These are phyloP conservation scores for Tylopilus vinaceipallidus DNA, from an alignment of 768 basidiomycete species.

Conservation along the genomic window DNA sequence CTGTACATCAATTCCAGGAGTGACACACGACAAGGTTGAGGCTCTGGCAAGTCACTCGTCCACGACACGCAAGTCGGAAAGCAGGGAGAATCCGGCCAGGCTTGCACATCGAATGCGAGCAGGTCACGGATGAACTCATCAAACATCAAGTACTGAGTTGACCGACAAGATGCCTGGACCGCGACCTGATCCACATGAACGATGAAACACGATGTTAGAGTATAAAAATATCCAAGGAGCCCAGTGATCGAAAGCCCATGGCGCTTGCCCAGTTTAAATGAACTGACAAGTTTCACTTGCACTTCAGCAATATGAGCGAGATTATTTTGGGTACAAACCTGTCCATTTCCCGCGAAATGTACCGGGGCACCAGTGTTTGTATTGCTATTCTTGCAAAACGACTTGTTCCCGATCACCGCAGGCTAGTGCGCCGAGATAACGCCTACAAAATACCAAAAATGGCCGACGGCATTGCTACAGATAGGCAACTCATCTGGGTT, in stretches of 20 bases:
- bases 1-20: constrained; percentile 2
- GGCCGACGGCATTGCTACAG: constrained; percentile 5
- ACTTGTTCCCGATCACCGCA: constrained; percentile 18
- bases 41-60: constrained; percentile 4
- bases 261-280: not conserved
- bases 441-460: not conserved
- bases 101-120: not conserved
- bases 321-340: constrained; percentile 14
- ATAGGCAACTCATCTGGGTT: constrained; percentile 2
- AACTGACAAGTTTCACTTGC: constrained; percentile 3
- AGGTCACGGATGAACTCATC: not conserved
- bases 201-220: constrained; percentile 3
- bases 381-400: not conserved
- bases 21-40: constrained; percentile 10
- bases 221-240: not conserved
- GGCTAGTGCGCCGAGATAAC: not conserved
- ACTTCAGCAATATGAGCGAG: constrained; percentile 4
- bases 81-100: constrained; percentile 11
- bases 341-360: not conserved
- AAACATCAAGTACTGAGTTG: not conserved
- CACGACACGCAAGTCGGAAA: not conserved
- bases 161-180: constrained; percentile 5
- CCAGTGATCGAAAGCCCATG: constrained; percentile 4
- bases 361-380: not conserved
- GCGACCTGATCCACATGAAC: constrained; percentile 25